A percentile compares a stretch with the other conserved stretches of the same genome.
Evolutionary conservation across 2,329 filamentous ascomycete genomes (phyloP).

Genomic region (Zymoseptoria pseudotritici): DNA sequence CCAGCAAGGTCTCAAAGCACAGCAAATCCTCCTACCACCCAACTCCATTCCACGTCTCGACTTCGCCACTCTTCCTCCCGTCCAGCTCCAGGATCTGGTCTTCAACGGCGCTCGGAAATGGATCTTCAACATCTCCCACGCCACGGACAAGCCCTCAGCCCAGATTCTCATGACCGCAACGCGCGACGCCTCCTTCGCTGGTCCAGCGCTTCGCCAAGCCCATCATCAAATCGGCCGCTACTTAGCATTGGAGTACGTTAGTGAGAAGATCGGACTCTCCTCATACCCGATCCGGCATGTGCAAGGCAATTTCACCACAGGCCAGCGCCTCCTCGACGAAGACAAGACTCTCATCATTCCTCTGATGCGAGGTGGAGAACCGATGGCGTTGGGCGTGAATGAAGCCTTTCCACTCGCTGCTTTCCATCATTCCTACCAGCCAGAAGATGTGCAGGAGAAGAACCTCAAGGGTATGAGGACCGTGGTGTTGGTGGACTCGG

Average conservation of each 20-base stretch:
- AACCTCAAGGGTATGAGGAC: constrained; percentile 37
- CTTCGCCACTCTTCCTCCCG: constrained; percentile 34
- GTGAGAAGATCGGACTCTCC: constrained; percentile 45
- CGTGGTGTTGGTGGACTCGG: constrained; percentile 52
- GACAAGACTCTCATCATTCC: constrained; percentile 47
- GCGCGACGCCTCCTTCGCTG: constrained; percentile 42
- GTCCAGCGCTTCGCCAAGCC: constrained; percentile 41
- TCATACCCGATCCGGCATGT: constrained; percentile 45
- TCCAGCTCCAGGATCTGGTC: constrained; percentile 28
- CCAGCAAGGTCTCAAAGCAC: constrained; percentile 33
- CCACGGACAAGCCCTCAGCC: constrained; percentile 39
- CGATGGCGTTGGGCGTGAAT: constrained; percentile 53
- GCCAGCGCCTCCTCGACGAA: constrained; percentile 44
- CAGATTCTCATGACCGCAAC: constrained; percentile 49
- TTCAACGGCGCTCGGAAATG: constrained; percentile 25
- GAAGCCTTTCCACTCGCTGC: constrained; percentile 46
- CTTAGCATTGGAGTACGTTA: constrained; percentile 45
- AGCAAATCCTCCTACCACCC: constrained; percentile 43
- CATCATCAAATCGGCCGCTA: constrained; percentile 48
- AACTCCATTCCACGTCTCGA: constrained; percentile 34
- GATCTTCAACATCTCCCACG: constrained; percentile 15
- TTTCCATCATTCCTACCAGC: constrained; percentile 43
- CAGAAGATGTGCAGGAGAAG: constrained; percentile 37
- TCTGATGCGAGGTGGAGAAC: constrained; percentile 57
- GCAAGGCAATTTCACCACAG: constrained; percentile 38